Evolutionary conservation across 1,139 yeast genomes (phyloP).

Genomic region (Spencermartinsiella ligniputridi): DNA sequence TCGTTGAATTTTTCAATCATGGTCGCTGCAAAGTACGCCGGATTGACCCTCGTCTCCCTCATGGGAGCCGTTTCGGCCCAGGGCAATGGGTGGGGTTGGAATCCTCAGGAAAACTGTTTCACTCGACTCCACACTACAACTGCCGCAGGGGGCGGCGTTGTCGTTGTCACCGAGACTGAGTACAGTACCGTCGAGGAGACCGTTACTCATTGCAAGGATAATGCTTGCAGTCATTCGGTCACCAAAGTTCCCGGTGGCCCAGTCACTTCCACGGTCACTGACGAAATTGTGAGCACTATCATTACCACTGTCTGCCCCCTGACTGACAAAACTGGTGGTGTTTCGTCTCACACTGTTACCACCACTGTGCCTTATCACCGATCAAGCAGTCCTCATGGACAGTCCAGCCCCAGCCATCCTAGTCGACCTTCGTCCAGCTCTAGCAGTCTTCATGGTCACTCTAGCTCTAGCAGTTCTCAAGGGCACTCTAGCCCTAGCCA

Average conservation of each 20-base stretch:
- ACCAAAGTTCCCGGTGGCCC: background rate
- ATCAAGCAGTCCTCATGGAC: background rate
- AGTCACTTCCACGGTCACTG: background rate
- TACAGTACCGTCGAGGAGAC: background rate
- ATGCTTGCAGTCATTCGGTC: background rate
- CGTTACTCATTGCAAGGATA: background rate
- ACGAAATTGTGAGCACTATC: background rate
- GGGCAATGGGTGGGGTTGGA: constrained; percentile 13
- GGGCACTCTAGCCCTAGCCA: background rate
- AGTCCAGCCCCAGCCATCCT: background rate
- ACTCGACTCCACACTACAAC: background rate
- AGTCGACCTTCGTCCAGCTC: background rate
- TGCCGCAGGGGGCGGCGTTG: background rate
- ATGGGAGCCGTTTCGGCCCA: constrained; percentile 7
- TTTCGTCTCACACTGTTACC: background rate
- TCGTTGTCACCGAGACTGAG: background rate
- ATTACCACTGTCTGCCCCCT: constrained; percentile 19
- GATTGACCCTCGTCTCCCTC: background rate
- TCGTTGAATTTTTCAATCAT: too few relatives aligned
- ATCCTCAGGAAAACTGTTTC: constrained; percentile 8
- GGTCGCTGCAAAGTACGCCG: background rate
- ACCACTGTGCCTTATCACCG: background rate
- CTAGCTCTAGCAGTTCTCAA: background rate
- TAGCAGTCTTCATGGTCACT: background rate
- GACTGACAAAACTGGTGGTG: constrained; percentile 11